A percentile compares a stretch with the other conserved stretches of the same genome.
Evolutionary conservation across 2,329 filamentous ascomycete species (phyloP).

Genomic region (Curvularia sp.): DNA sequence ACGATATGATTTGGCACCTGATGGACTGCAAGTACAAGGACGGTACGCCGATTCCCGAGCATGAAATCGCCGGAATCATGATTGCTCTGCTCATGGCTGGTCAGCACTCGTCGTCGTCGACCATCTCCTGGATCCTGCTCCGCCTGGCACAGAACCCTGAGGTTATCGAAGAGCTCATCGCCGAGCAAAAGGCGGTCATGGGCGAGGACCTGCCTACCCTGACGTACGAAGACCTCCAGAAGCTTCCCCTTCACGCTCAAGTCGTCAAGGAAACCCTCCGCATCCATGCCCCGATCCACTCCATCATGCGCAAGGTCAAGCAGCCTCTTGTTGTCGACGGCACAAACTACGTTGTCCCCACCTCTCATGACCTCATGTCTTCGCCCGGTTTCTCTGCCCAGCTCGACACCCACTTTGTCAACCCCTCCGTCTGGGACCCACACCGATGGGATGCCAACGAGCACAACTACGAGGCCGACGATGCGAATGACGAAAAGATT

Average conservation of each 20-base stretch:
- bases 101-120: slow-evolving; percentile 87
- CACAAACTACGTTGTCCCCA: slow-evolving; percentile 82
- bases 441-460: slow-evolving; percentile 80
- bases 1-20: slow-evolving; percentile 88
- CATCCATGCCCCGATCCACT: slow-evolving; percentile 91
- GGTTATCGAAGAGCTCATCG: slow-evolving; percentile 79
- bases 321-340: slow-evolving; percentile 82
- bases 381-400: slow-evolving; percentile 82
- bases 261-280: slow-evolving; percentile 92
- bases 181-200: slow-evolving; percentile 78
- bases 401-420: slow-evolving; percentile 77
- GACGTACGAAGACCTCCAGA: slow-evolving; percentile 77
- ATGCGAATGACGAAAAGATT: slow-evolving; percentile 74
- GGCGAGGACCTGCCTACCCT: slow-evolving; percentile 78
- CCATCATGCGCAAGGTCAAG: slow-evolving; percentile 92
- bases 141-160: slow-evolving; percentile 79
- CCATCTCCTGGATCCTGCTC: slow-evolving; percentile 83
- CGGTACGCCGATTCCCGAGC: slow-evolving; percentile 77
- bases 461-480: slow-evolving; percentile 57
- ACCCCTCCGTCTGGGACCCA: slow-evolving; percentile 84
- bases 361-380: slow-evolving; percentile 80
- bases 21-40: slow-evolving; percentile 89
- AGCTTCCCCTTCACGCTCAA: slow-evolving; percentile 81
- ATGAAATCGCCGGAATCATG: slow-evolving; percentile 91
- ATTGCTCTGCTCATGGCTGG: slow-evolving; percentile 92